phyloP scores from a whole-genome alignment of 2,329 filamentous ascomycete species.

The Dryadomyces quercivorus region DNA sequence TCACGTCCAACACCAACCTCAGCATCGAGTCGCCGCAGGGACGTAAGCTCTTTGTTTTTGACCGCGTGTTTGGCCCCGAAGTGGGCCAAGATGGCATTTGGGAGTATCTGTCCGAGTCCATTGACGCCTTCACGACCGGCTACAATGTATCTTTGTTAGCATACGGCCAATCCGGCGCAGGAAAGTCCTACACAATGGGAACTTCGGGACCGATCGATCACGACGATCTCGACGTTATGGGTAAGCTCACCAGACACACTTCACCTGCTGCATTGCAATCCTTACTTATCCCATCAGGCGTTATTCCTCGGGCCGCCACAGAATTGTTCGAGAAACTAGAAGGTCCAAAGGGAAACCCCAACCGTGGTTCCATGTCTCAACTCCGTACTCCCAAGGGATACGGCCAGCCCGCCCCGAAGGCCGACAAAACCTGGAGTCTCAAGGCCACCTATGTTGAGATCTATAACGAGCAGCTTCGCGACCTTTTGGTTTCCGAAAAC shows the following conservation, averaged over 20 bases:
- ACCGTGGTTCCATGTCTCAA: conserved; percentile 61
- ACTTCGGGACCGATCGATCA: conserved; percentile 79
- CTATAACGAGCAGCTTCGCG: conserved; percentile 91
- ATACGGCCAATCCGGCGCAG: conserved; percentile 93
- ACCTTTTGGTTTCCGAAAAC: conserved; percentile 71
- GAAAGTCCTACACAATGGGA: conserved; percentile 98
- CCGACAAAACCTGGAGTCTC: conserved; percentile 75
- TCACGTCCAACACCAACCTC: conserved; percentile 72
- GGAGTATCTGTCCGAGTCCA: conserved; percentile 86
- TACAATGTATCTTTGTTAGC: conserved; percentile 98
- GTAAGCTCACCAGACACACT: conserved; percentile 36
- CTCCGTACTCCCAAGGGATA: conserved; percentile 72
- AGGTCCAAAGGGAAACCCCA: conserved; percentile 30
- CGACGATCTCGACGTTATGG: conserved; percentile 58
- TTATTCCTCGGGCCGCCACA: conserved; percentile 84
- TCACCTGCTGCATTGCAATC: background rate
- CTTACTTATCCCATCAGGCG: conserved; percentile 41
- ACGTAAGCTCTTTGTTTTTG: conserved; percentile 91
- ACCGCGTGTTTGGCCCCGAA: conserved; percentile 81
- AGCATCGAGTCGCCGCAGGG: conserved; percentile 86
- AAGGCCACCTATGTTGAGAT: conserved; percentile 95
- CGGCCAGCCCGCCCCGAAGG: conserved; percentile 40
- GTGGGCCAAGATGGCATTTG: conserved; percentile 80
- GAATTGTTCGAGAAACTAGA: conserved; percentile 83
- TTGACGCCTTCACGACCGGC: conserved; percentile 80